Base-by-base conservation (phyloP, 805 yeast genomes). In the Cyberlindnera misumaiensis region DNA sequence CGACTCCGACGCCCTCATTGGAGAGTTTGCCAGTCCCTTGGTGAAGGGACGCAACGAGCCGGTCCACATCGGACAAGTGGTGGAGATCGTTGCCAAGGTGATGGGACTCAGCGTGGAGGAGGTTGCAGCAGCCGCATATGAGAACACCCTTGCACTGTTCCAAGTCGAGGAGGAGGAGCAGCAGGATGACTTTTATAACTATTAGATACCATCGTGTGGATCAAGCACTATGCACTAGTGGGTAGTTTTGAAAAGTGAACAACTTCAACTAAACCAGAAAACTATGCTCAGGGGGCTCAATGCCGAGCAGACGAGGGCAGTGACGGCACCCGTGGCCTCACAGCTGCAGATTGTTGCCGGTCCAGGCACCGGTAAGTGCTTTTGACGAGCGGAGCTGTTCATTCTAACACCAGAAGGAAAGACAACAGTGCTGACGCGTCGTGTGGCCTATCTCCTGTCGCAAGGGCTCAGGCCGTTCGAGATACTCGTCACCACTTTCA, bases 1-100 rank as follows among this genome's bases (percentile, higher is more conserved):
- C 42, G 43, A 53, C 30, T 34, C 53, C 17, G 47, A 57, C 31
- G 38, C 49, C 24, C 38, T 49, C 37, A 57, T 52, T 30, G 68
- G 68, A 16, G 58, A 59, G 32, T 42, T 60, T 3, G 51, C 55
- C 4, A 51, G 62, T 13, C 49, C 62, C 14, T 60, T 86, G 67
- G 73, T 93, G 31, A 83, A 83, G 46, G 81, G 90, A 0, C 70
- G 98, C 53, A 88, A 93, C 58, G 99, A 93, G 59, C 99, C 99
- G 0, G 88, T 94, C 36, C 72, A 76, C 32, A 77, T 93, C 38
- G 86, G 87, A 3, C 75, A 77, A 40, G 88, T 88, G 1, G 97
- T 94, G 1, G 75, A 73, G 42, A 77, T 79, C 3, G 64, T 83
- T 29, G 70, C 84, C 2, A 71, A 67, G 12, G 53, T 82, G 34